Evolutionary conservation across 192 early-diverging fungal species (phyloP).

Genomic region (Podila minutissima): DNA sequence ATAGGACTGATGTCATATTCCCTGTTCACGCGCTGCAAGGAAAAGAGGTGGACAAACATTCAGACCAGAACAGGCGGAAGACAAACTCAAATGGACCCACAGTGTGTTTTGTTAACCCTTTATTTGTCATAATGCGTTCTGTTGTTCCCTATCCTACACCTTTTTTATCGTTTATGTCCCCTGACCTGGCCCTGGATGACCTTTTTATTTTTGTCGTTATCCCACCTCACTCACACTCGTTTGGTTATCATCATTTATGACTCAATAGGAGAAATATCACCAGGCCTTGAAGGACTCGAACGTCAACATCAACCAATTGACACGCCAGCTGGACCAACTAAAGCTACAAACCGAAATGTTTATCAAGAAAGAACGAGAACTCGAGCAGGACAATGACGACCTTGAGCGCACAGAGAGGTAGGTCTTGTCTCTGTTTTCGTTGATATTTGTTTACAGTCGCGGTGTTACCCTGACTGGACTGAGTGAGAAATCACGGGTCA

Average conservation of each 20-base stretch:
- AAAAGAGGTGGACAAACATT: too few species aligned
- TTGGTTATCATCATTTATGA: background rate
- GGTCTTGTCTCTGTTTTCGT: background rate
- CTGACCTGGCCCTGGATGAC: too few species aligned
- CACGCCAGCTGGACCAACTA: slow-evolving; percentile 78
- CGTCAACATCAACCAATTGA: slow-evolving; percentile 70
- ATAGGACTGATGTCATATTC: too few species aligned
- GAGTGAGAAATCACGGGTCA: background rate
- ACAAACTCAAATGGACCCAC: too few species aligned
- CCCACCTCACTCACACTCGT: background rate
- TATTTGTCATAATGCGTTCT: too few species aligned
- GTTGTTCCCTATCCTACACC: too few species aligned
- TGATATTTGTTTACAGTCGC: background rate
- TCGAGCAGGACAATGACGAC: slow-evolving; percentile 85
- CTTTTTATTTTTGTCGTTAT: too few species aligned
- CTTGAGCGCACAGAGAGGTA: slow-evolving; percentile 75
- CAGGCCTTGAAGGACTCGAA: slow-evolving; percentile 73
- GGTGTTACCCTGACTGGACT: background rate
- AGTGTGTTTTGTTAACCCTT: too few species aligned
- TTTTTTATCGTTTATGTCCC: too few species aligned
- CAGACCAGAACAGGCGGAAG: too few species aligned
- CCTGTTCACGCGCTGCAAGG: too few species aligned
- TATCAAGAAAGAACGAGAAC: slow-evolving; percentile 74
- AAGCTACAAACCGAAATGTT: slow-evolving; percentile 75
- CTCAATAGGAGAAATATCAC: slow-evolving; percentile 67